Evolutionary conservation across 352 stramenopile species (phyloP), one percentile per base, ranked within the genome.

Genomic region (Phytophthora hibernalis): DNA sequence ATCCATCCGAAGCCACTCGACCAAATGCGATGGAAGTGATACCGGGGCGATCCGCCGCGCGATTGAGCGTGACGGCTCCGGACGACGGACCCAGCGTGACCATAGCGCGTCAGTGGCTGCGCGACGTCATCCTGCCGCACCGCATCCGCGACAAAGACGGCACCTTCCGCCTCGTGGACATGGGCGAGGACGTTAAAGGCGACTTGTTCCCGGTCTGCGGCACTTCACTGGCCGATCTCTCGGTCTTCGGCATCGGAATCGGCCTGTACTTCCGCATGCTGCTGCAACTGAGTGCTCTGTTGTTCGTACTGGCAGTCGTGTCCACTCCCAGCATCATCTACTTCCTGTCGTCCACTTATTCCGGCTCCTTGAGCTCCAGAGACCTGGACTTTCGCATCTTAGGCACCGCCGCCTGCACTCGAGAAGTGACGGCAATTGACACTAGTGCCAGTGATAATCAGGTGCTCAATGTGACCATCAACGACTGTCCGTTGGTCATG

Each of bases 251-350:
- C 64, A 87, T 94, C 33, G 85, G 85, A 57, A 74, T 94, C 43
- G 79, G 83, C 18, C 74, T 94, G 48, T 94, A 92, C 70, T 94
- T 94, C 55, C 82, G 77, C 69, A 90, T 87, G 73, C 58, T 92
- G 51, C 42, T 90, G 63, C 72, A 89, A 53, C 67, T 92, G 24
- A 72, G 72, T 15, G 26, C 68, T 24, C 65, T 90, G 28, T 73
- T 89, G 56, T 72, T 90, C 33, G 61, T 85, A 31, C 80, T 92
- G 57, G 83, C 82, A 12, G 61, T 72, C 0, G 68, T 94, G 28
- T 89, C 80, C 44, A 66, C 80, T 28, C 83, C 85, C 37, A 83
- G 80, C 33, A 82, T 91, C 45, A 15, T 68, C 31, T 91, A 94
- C 72, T 94, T 92, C 59, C 26, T 78, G 33, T 91, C 82, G 15